Evolutionary conservation across 352 stramenopile species (phyloP).

Genomic region (Phytophthora niederhauseri): DNA sequence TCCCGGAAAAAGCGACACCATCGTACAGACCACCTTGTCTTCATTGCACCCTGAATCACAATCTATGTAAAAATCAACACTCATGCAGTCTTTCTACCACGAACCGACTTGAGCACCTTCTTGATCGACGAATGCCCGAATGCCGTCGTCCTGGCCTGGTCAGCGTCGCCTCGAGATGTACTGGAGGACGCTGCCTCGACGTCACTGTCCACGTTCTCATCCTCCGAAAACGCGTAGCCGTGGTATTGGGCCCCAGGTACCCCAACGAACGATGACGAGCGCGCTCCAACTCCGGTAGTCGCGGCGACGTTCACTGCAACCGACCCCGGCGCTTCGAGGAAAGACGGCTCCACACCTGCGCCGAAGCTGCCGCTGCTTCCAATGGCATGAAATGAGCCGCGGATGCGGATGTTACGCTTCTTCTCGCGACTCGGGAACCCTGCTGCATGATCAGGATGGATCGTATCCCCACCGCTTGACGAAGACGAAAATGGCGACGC

Average conservation of each 20-base stretch:
- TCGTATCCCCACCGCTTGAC: constrained; percentile 21
- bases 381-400: constrained; percentile 57
- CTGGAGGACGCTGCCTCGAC: constrained; percentile 54
- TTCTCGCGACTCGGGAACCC: constrained; percentile 26
- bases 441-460: constrained; percentile 22
- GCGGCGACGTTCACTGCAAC: constrained; percentile 18
- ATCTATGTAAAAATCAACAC: constrained; percentile 18
- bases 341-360: constrained; percentile 23
- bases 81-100: constrained; percentile 70
- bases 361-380: constrained; percentile 25
- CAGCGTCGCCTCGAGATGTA: constrained; percentile 16
- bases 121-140: constrained; percentile 53
- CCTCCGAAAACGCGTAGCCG: constrained; percentile 82
- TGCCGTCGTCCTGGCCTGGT: constrained; percentile 21
- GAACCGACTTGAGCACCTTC: constrained; percentile 84
- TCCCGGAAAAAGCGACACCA: constrained; percentile 7
- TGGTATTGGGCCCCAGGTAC: constrained; percentile 46
- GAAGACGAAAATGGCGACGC: constrained; percentile 25
- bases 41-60: constrained; percentile 11
- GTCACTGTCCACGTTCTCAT: constrained; percentile 76
- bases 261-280: constrained; percentile 22
- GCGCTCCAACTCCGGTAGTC: constrained; percentile 10
- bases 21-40: constrained; percentile 19
- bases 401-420: constrained; percentile 52
- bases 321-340: constrained; percentile 22